Evolutionary conservation across 2,329 filamentous ascomycete genomes (phyloP).

Genomic region (Claviceps digitariae): DNA sequence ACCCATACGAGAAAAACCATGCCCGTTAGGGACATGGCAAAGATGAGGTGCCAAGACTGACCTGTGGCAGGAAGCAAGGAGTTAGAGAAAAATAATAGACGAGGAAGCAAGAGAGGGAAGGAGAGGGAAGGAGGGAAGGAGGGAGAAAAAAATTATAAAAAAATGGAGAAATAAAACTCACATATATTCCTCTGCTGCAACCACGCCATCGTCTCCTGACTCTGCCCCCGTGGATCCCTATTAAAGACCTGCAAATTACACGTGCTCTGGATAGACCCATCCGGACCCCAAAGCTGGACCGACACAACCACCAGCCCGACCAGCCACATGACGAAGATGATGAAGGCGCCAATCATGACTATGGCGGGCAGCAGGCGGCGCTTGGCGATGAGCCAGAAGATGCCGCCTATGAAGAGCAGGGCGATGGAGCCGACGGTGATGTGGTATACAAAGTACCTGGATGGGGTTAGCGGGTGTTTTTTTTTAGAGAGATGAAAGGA

Average conservation of each 20-base stretch:
- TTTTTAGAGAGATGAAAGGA: background rate
- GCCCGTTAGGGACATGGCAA: slow-evolving; percentile 48
- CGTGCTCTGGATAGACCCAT: slow-evolving; percentile 42
- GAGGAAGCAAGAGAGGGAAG: background rate
- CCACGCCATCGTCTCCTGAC: slow-evolving; percentile 45
- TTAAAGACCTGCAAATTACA: slow-evolving; percentile 46
- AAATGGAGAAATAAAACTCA: slow-evolving; percentile 28
- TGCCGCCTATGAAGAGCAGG: slow-evolving; percentile 51
- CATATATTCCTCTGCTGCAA: slow-evolving; percentile 51
- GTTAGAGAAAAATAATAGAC: background rate
- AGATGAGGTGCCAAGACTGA: slow-evolving; percentile 51
- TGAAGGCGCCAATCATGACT: slow-evolving; percentile 50
- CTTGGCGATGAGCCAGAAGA: slow-evolving; percentile 49
- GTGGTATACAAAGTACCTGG: slow-evolving; percentile 55
- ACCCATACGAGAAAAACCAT: slow-evolving; percentile 51
- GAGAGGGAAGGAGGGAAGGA: background rate
- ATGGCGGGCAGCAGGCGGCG: slow-evolving; percentile 47
- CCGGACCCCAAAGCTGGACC: slow-evolving; percentile 50
- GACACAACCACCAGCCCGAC: slow-evolving; percentile 49
- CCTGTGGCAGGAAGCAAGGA: slow-evolving; percentile 20
- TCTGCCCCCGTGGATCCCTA: slow-evolving; percentile 35
- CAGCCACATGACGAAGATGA: slow-evolving; percentile 55
- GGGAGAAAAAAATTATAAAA: background rate
- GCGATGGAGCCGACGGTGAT: slow-evolving; percentile 45
- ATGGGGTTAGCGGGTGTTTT: background rate